These are phyloP conservation scores for Eucalyptus paniculata DNA, from an alignment of 345 rosid genomes.

Conservation along the genomic window DNA sequence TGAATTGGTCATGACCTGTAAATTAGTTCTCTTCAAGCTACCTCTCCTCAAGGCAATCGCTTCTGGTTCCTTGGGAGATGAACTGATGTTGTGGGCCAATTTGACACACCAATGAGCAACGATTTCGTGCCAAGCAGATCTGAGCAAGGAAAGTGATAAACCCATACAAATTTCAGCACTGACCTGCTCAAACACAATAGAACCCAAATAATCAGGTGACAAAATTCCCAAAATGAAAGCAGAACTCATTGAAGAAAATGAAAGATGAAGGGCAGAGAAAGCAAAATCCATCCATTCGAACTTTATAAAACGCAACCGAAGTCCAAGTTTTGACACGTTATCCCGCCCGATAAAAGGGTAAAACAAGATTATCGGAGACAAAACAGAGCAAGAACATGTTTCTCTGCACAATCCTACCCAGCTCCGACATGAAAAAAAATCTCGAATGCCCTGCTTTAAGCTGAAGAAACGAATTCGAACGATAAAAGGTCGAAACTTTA, in stretches of 20 bases:
- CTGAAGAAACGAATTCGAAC: background rate
- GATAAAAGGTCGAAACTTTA: background rate
- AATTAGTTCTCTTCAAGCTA: constrained; percentile 16
- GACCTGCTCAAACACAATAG: background rate
- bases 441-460: background rate
- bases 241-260: background rate
- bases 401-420: background rate
- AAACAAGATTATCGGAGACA: background rate
- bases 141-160: constrained; percentile 18
- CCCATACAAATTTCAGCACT: constrained; percentile 10
- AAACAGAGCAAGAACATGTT: background rate
- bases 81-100: background rate
- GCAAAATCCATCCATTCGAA: background rate
- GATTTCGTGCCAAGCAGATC: constrained; percentile 27
- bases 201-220: background rate
- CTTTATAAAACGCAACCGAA: background rate
- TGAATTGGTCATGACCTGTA: constrained; percentile 18
- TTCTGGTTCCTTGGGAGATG: background rate
- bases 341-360: background rate
- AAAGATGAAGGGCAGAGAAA: background rate
- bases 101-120: background rate
- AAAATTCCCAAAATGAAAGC: background rate
- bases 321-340: background rate
- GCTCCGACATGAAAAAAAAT: background rate
- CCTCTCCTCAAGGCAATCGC: background rate